phyloP scores from a whole-genome alignment of 495 filamentous ascomycete genomes.

The Hypoxylon subgilvum region DNA sequence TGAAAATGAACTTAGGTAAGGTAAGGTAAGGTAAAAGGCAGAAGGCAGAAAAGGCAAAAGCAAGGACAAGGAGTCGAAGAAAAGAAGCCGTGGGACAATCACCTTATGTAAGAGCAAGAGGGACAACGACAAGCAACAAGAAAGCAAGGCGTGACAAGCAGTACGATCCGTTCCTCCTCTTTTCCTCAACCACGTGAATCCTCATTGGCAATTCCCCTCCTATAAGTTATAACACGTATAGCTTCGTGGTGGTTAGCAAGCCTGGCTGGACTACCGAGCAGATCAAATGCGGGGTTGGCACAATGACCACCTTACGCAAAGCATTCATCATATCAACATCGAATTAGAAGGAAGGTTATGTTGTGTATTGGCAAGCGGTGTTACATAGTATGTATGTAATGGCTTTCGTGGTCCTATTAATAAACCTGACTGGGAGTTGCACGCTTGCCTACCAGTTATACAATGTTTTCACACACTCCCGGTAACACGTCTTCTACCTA shows the following conservation, averaged over 20 bases:
- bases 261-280: conserved; percentile 21
- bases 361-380: conserved; percentile 13
- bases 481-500: no score
- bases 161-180: neutral
- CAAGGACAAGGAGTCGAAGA: no score
- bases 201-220: conserved; percentile 24
- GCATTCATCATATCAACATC: conserved; percentile 26
- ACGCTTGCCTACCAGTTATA: conserved; percentile 2
- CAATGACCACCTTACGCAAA: conserved; percentile 14
- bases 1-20: neutral
- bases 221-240: conserved; percentile 21
- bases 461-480: no score
- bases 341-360: conserved; percentile 12
- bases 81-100: no score
- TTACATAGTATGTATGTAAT: conserved; percentile 8
- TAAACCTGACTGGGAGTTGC: neutral
- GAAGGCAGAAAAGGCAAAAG: no score
- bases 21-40: neutral
- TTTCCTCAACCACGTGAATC: conserved; percentile 2
- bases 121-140: neutral
- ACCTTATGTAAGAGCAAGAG: neutral
- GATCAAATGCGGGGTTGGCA: conserved; percentile 29
- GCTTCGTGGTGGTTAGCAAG: conserved; percentile 9
- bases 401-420: neutral
- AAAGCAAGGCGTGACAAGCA: neutral